A percentile compares a stretch with the other conserved stretches of the same genome.
phyloP scores from a whole-genome alignment of 2,329 filamentous ascomycete species.

The Botrytis medusae region DNA sequence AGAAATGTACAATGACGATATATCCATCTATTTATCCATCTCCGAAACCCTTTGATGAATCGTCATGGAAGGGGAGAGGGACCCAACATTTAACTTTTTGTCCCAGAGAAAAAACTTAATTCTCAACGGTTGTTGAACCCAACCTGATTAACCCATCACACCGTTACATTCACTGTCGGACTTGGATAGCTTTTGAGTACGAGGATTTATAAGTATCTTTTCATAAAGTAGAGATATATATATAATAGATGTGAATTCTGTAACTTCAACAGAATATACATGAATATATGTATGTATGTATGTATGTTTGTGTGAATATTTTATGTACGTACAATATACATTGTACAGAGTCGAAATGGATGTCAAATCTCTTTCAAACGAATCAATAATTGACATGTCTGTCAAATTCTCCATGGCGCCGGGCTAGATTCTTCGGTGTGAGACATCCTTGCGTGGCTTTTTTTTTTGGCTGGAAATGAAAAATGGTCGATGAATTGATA shows the following conservation, averaged over 20 bases:
- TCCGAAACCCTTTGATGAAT: neutral
- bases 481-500: neutral
- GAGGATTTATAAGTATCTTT: neutral
- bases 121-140: neutral
- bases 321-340: too few species aligned
- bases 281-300: neutral
- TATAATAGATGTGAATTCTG: neutral
- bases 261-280: neutral
- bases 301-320: neutral
- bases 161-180: neutral
- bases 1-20: constrained; percentile 2
- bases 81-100: neutral
- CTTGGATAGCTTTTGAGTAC: neutral
- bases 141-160: neutral
- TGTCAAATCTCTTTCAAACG: neutral
- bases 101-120: neutral
- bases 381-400: neutral
- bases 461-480: neutral
- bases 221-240: too few species aligned
- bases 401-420: neutral
- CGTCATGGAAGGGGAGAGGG: neutral
- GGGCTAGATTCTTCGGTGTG: neutral
- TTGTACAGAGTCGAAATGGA: neutral
- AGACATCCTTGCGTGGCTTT: constrained; percentile 7
- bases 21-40: neutral